phyloP scores from a whole-genome alignment of 2,329 filamentous ascomycete genomes.

The Xylaria sp. region DNA sequence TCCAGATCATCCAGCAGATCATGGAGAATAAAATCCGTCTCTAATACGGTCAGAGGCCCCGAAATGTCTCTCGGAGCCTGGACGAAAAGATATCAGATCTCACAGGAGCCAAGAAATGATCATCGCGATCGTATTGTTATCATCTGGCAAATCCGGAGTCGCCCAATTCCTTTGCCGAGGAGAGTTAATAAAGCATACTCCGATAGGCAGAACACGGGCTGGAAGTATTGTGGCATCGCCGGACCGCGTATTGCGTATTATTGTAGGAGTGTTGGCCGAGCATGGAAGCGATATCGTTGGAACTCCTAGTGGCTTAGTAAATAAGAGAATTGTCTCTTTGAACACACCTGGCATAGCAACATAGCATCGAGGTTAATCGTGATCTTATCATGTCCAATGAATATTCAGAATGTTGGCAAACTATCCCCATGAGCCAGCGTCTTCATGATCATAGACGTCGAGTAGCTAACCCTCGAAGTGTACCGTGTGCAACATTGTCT shows the following conservation, averaged over 20 bases:
- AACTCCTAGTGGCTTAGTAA: not conserved
- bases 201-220: not conserved
- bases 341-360: not conserved
- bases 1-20: not conserved
- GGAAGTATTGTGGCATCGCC: not conserved
- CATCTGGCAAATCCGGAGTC: slow-evolving; percentile 21
- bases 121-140: slow-evolving; percentile 6
- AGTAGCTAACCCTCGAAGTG: not conserved
- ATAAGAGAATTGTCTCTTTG: not conserved
- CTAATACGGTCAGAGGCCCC: not conserved
- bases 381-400: not conserved
- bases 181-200: not conserved
- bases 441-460: not conserved
- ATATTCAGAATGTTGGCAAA: not conserved
- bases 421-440: not conserved
- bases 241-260: not conserved
- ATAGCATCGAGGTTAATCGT: not conserved
- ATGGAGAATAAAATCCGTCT: not conserved
- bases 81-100: not conserved
- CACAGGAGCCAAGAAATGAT: slow-evolving; percentile 21
- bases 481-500: too few relatives aligned
- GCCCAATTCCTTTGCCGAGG: slow-evolving; percentile 10
- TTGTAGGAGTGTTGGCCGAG: not conserved
- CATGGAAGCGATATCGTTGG: not conserved
- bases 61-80: slow-evolving; percentile 1